A percentile compares a stretch with the other conserved stretches of the same genome.
Conservation (phyloP, 306 rosid species). For the Rosa multiflora region DNA sequence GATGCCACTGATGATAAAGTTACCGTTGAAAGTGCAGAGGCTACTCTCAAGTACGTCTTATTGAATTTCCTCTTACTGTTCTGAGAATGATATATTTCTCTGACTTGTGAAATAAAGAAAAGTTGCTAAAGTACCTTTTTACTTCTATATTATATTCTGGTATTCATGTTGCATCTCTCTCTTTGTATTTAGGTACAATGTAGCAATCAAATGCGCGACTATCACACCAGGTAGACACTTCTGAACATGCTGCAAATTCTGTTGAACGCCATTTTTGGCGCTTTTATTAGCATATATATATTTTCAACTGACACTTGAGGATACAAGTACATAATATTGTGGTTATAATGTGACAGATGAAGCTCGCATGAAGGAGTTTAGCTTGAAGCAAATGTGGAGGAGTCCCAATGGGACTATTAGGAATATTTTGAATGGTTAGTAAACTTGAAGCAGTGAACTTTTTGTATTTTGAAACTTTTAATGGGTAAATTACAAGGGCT, state of each 20-base stretch:
- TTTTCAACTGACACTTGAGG: conserved; percentile 5
- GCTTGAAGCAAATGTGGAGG: conserved; percentile 91
- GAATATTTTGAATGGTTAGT: conserved; percentile 89
- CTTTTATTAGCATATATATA: not conserved
- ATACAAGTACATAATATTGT: conserved; percentile 24
- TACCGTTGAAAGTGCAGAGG: conserved; percentile 95
- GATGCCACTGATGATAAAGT: conserved; percentile 93
- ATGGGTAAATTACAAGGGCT: conserved; percentile 2
- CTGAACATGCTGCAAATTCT: not conserved
- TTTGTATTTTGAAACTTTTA: not conserved
- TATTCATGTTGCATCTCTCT: conserved; percentile 17
- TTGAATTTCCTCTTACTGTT: not conserved
- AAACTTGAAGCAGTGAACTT: conserved; percentile 11
- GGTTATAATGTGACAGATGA: conserved; percentile 63
- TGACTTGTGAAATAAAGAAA: not conserved
- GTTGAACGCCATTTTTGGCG: not conserved
- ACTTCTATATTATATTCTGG: not conserved
- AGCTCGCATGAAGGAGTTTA: conserved; percentile 85
- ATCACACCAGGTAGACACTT: conserved; percentile 82
- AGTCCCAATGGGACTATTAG: conserved; percentile 99
- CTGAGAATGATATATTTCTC: not conserved
- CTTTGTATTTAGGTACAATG: conserved; percentile 68
- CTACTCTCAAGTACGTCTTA: conserved; percentile 82
- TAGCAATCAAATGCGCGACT: conserved; percentile 98
- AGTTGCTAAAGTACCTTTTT: not conserved